Base-by-base conservation (phyloP, 345 rosid species). In the Raphanus raphanistrum region DNA sequence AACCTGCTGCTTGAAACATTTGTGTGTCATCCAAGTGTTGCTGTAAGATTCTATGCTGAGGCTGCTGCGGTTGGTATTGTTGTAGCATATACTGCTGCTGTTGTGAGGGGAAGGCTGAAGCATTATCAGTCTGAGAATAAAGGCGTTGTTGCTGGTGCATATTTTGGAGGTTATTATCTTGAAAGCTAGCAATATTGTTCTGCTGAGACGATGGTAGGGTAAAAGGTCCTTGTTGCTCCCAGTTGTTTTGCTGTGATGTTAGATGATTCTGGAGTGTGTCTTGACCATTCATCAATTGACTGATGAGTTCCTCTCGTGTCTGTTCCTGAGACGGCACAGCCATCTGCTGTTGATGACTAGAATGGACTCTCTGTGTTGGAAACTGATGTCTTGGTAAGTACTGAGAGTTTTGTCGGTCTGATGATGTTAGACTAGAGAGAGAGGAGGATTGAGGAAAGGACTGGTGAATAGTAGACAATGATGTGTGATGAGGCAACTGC, bases 311-410 rank as follows among this genome's bases (percentile, higher is more conserved):
- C 43, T 28, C 68, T 58, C 32, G 45, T 9, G 33, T 63, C 66
- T 84, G 87, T 66, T 84, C 88, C 71, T 87, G 97, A 10, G 73
- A 67, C 62, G 78, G 80, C 71, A 80, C 59, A 80, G 79, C 71
- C 26, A 84, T 78, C 82, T 84, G 92, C 82, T 82, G 92, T 72
- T 89, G 97, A 81, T 85, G 89, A 83, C 85, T 79, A 82, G 82
- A 80, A 68, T 57, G 70, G 68, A 83, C 64, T 73, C 72, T 84
- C 50, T 85, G 97, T 41, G 57, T 50, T 6, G 57, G 21, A 50
- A 6, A 50, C 57, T 84, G 92, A 67, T 85, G 85, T 83, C 91
- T 86, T 60, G 86, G 80, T 62, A 81, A 83, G 41, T 87, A 69
- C 21, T 82, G 91, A 68, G 84, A 86, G 78, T 87, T 90, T 73